Evolutionary conservation across 495 filamentous ascomycete genomes (phyloP).

Genomic region (Stereocaulon alpinum): DNA sequence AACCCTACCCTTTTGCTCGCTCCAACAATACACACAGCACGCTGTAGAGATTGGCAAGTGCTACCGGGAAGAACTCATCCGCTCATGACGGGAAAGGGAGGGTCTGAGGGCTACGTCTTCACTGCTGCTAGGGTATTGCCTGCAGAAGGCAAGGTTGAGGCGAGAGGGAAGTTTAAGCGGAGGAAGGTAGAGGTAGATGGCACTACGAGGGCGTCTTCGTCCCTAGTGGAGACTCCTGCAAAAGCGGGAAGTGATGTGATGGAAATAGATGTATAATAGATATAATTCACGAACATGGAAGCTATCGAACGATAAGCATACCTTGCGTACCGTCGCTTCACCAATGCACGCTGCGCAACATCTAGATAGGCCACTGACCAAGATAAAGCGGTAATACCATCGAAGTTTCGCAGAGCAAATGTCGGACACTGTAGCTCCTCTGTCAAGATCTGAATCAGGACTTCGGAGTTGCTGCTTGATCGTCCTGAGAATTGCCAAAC

Average conservation of each 20-base stretch:
- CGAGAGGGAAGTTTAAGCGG: slow-evolving; percentile 65
- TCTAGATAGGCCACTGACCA: no score
- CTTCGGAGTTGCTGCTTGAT: no score
- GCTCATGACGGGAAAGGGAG: slow-evolving; percentile 77
- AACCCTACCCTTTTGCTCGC: slow-evolving; percentile 76
- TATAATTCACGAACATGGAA: background rate
- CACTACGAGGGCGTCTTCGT: slow-evolving; percentile 1
- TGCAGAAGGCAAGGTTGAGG: slow-evolving; percentile 63
- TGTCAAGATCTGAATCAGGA: no score
- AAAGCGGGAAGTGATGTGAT: background rate
- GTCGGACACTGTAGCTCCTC: no score
- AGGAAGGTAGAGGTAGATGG: slow-evolving; percentile 38
- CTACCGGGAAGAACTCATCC: slow-evolving; percentile 89
- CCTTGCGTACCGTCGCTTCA: background rate
- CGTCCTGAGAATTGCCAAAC: no score
- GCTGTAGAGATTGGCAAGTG: slow-evolving; percentile 75
- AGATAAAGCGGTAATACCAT: no score
- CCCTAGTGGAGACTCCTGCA: background rate
- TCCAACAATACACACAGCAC: slow-evolving; percentile 65
- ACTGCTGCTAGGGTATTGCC: slow-evolving; percentile 73
- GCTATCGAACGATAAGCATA: background rate
- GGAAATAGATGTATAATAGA: background rate
- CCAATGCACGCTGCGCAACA: background rate
- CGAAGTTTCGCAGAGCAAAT: no score
- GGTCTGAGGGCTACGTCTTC: slow-evolving; percentile 85